Percentiles rank a stretch among this genome's conserved stretches.
Evolutionary conservation across 2,329 filamentous ascomycete species (phyloP).

Genomic region (Fusarium robinianum): DNA sequence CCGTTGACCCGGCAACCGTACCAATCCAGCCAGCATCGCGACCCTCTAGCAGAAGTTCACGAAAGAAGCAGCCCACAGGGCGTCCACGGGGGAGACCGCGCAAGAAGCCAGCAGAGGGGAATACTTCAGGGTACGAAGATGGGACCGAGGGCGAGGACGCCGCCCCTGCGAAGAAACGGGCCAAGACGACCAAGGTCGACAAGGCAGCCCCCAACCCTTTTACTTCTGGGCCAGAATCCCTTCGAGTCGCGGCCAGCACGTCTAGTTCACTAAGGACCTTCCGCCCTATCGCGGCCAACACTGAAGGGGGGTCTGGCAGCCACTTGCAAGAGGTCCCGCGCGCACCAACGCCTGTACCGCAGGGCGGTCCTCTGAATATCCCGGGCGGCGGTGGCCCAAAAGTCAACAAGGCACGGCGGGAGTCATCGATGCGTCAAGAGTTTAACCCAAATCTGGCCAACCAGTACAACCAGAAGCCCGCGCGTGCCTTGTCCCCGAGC

Average conservation of each 20-base stretch:
- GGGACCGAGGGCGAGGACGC: slow-evolving; percentile 62
- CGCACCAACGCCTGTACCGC: slow-evolving; percentile 76
- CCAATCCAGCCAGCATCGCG: slow-evolving; percentile 50
- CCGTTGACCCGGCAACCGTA: slow-evolving; percentile 34
- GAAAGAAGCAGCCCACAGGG: slow-evolving; percentile 53
- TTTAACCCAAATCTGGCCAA: slow-evolving; percentile 54
- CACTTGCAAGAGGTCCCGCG: slow-evolving; percentile 75
- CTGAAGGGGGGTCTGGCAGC: slow-evolving; percentile 48
- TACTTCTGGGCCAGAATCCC: slow-evolving; percentile 73
- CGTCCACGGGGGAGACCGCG: slow-evolving; percentile 60
- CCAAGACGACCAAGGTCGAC: slow-evolving; percentile 73
- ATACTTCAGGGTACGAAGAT: slow-evolving; percentile 76
- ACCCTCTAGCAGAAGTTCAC: slow-evolving; percentile 63
- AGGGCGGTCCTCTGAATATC: slow-evolving; percentile 39
- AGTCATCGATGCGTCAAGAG: slow-evolving; percentile 62
- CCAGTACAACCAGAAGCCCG: slow-evolving; percentile 44
- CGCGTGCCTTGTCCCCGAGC: slow-evolving; percentile 48
- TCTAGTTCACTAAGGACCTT: slow-evolving; percentile 85
- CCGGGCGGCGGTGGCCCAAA: slow-evolving; percentile 40
- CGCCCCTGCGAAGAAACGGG: slow-evolving; percentile 67
- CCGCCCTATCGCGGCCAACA: slow-evolving; percentile 67
- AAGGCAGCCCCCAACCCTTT: slow-evolving; percentile 75
- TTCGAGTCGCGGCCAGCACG: slow-evolving; percentile 89
- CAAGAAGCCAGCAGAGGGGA: slow-evolving; percentile 62
- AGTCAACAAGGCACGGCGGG: slow-evolving; percentile 55